Conservation (phyloP, 2,329 filamentous ascomycete genomes). For the Didymella lethalis region DNA sequence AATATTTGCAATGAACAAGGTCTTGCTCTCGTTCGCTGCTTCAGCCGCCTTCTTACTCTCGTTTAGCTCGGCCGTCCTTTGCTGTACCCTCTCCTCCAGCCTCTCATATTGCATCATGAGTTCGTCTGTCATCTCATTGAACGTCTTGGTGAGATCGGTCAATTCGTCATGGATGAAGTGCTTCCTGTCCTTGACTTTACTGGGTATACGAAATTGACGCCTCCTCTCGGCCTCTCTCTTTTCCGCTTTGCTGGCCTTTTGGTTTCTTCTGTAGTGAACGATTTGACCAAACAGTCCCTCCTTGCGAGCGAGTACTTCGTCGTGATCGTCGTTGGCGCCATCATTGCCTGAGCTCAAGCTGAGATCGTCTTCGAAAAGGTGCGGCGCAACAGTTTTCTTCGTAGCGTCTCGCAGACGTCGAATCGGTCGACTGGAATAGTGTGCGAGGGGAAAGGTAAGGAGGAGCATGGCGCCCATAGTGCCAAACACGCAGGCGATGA, state of each 20-base stretch:
- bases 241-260: constrained; percentile 46
- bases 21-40: constrained; percentile 96
- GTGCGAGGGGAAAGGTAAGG: constrained; percentile 78
- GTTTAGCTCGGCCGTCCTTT: constrained; percentile 84
- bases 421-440: constrained; percentile 83
- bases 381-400: constrained; percentile 73
- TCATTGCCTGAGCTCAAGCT: constrained; percentile 50
- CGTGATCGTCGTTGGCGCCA: constrained; percentile 55
- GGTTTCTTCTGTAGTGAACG: constrained; percentile 45
- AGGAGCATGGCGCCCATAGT: constrained; percentile 77
- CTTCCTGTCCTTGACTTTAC: constrained; percentile 77
- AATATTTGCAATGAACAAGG: constrained; percentile 96
- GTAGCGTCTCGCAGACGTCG: constrained; percentile 78
- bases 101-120: constrained; percentile 84
- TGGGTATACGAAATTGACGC: constrained; percentile 80
- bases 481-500: constrained; percentile 85
- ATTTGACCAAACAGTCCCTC: constrained; percentile 55
- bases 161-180: constrained; percentile 83
- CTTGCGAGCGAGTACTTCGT: constrained; percentile 57
- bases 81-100: constrained; percentile 82
- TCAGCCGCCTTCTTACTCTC: constrained; percentile 91
- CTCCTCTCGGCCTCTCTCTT: constrained; percentile 52
- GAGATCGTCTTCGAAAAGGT: constrained; percentile 59
- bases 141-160: constrained; percentile 82
- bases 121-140: constrained; percentile 95